These are phyloP conservation scores for Sporothrix brunneoviolacea DNA, from an alignment of 2,329 filamentous ascomycete species.

Conservation along the genomic window DNA sequence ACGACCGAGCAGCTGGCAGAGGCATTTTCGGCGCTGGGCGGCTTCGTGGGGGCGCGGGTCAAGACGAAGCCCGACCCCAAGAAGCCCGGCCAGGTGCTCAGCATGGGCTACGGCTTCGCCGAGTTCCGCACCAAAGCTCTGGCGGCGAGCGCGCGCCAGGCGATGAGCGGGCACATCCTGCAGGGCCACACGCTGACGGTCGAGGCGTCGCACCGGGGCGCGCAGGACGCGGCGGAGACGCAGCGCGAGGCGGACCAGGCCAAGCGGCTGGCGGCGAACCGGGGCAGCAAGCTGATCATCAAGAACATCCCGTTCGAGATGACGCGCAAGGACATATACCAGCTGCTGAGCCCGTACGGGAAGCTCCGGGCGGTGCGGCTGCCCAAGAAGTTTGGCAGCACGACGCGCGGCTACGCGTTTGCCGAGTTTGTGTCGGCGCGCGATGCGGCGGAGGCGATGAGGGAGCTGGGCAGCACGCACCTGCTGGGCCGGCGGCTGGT, in stretches of 20 bases:
- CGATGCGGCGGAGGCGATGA: constrained; percentile 84
- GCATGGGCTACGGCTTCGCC: constrained; percentile 95
- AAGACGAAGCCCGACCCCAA: constrained; percentile 95
- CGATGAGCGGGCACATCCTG: constrained; percentile 86
- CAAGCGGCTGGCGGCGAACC: constrained; percentile 68
- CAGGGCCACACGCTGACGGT: constrained; percentile 81
- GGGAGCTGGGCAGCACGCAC: constrained; percentile 87
- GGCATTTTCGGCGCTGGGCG: constrained; percentile 72
- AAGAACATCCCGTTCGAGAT: constrained; percentile 98
- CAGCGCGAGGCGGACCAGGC: constrained; percentile 73
- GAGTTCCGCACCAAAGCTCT: constrained; percentile 75
- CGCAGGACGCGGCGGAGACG: constrained; percentile 77
- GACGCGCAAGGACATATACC: constrained; percentile 82
- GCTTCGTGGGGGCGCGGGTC: constrained; percentile 81
- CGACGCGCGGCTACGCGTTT: constrained; percentile 90
- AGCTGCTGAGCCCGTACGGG: constrained; percentile 82
- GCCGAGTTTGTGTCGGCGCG: constrained; percentile 76
- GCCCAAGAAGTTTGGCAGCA: constrained; percentile 88
- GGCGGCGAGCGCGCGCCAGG: constrained; percentile 69
- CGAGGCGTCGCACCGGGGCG: constrained; percentile 76
- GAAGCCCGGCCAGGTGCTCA: constrained; percentile 76
- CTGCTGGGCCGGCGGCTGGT: constrained; percentile 83
- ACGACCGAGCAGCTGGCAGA: constrained; percentile 69
- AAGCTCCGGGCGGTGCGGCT: constrained; percentile 87
- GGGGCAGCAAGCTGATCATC: constrained; percentile 83